Conservation (phyloP, 768 basidiomycete genomes). For the Pilatotrama ljubarskyi region DNA sequence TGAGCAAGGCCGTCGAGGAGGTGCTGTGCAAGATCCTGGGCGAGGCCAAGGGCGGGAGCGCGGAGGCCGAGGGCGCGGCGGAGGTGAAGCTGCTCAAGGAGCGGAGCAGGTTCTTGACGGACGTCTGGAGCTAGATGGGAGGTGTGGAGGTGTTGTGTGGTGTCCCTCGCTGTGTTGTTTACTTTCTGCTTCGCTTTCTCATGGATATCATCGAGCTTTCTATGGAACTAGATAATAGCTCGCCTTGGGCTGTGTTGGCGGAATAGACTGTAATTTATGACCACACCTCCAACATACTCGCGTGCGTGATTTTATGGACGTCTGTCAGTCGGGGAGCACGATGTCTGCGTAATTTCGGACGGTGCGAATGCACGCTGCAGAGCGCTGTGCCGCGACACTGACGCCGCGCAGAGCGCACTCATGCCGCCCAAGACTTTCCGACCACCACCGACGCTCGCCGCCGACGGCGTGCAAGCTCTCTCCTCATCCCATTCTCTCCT, state of each 20-base stretch:
- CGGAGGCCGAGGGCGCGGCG: slow-evolving; percentile 84
- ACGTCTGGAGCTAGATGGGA: slow-evolving; percentile 65
- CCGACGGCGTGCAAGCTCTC: background rate
- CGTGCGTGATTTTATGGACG: background rate
- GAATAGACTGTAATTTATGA: slow-evolving; percentile 8
- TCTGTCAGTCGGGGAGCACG: too few relatives aligned
- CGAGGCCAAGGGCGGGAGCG: slow-evolving; percentile 90
- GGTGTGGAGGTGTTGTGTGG: too few relatives aligned
- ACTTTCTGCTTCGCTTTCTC: background rate
- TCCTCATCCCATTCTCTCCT: background rate
- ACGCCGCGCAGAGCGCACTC: background rate
- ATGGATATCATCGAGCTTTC: slow-evolving; percentile 9
- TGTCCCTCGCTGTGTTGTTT: background rate
- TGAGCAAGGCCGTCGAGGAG: slow-evolving; percentile 96
- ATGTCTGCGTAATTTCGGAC: too few relatives aligned
- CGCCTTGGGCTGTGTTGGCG: slow-evolving; percentile 3
- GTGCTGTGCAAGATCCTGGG: slow-evolving; percentile 80
- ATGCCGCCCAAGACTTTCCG: slow-evolving; percentile 12
- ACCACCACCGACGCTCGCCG: slow-evolving; percentile 9
- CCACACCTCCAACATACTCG: background rate
- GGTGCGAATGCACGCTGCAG: too few relatives aligned
- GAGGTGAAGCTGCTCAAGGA: slow-evolving; percentile 97
- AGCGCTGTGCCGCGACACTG: too few relatives aligned
- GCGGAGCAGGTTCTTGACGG: slow-evolving; percentile 80
- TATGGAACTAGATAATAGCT: background rate